Base-by-base conservation (phyloP, 495 filamentous ascomycete species). In the Tricharina praecox region DNA sequence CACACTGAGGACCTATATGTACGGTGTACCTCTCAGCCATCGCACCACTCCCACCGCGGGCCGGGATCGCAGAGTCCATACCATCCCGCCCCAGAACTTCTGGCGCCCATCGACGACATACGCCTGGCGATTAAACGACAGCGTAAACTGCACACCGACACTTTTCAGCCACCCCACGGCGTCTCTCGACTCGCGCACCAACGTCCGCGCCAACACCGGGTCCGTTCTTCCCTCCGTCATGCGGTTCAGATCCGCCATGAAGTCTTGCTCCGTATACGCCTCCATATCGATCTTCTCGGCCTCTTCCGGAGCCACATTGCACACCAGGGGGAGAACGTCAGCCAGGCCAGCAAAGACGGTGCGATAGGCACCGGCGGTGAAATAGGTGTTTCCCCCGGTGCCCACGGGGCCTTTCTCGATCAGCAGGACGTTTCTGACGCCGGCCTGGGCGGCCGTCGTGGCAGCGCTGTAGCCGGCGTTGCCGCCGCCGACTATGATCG, bases 71-170 rank as follows among this genome's bases (percentile, higher is more conserved):
- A n/a, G n/a, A n/a, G n/a, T n/a, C n/a, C n/a, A n/a, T 32, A 62
- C 64, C 47, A 81, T 54, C 0, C 75, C 75, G 15, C 77, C 76
- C 73, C 73, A 79, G 51, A 81, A 79, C 49, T 73, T 74, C 41
- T 63, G 66, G 10, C 69, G 60, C 7, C 68, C 72, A 43, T 71
- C 62, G 4, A 77, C 64, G 34, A 71, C 52, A 44, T 71, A 79
- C 0, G 76, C 71, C 54, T 81, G 75, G 0, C 77, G 65, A 42
- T 77, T 73, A 58, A 78, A 79, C 1, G 67, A 69, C 16, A 79
- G 63, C 49, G 70, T 64, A 50, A 76, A 79, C 3, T 63, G 58
- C 5, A 76, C 60, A 0, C 75, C 74, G 30, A 69, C 62, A 11
- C 62, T 39, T 10, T 64, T 66, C 4, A 81, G 57, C 76, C 75